Evolutionary conservation across 805 yeast species (phyloP).

Genomic region (Kodamaea kaohsiungensis): DNA sequence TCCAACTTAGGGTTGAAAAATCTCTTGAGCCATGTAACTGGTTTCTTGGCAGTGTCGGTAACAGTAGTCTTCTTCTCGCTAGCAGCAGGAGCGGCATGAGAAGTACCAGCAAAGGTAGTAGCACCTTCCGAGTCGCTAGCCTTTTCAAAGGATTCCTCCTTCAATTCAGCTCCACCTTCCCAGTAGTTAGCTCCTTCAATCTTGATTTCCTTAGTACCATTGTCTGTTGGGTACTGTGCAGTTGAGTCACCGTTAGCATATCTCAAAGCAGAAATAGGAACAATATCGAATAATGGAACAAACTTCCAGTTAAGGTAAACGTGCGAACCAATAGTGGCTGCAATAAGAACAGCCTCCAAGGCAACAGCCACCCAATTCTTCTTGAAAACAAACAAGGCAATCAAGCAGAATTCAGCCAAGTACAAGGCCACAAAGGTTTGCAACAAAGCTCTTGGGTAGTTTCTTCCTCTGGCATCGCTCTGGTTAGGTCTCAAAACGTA

Average conservation of each 20-base stretch:
- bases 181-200: slow-evolving; percentile 50
- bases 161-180: slow-evolving; percentile 45
- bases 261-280: slow-evolving; percentile 65
- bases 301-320: slow-evolving; percentile 58
- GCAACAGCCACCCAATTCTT: slow-evolving; percentile 80
- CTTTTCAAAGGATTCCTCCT: slow-evolving; percentile 11
- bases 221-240: slow-evolving; percentile 63
- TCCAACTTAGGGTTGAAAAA: slow-evolving; percentile 51
- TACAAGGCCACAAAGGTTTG: slow-evolving; percentile 73
- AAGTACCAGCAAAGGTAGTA: slow-evolving; percentile 6
- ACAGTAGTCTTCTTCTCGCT: slow-evolving; percentile 1
- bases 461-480: slow-evolving; percentile 69
- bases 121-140: slow-evolving; percentile 10
- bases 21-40: slow-evolving; percentile 33
- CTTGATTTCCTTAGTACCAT: slow-evolving; percentile 60
- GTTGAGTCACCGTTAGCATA: slow-evolving; percentile 46
- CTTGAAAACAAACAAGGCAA: slow-evolving; percentile 72
- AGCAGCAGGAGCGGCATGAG: slow-evolving; percentile 4
- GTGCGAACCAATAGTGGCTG: slow-evolving; percentile 60
- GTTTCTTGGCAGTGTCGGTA: slow-evolving; percentile 15
- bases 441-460: slow-evolving; percentile 70
- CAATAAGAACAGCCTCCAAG: slow-evolving; percentile 61
- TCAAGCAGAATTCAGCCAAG: slow-evolving; percentile 66
- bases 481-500: slow-evolving; percentile 60
- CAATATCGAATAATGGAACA: slow-evolving; percentile 63